These are phyloP conservation scores for Gentiana straminea DNA, from an alignment of 257 asterid species.

Conservation along the genomic window DNA sequence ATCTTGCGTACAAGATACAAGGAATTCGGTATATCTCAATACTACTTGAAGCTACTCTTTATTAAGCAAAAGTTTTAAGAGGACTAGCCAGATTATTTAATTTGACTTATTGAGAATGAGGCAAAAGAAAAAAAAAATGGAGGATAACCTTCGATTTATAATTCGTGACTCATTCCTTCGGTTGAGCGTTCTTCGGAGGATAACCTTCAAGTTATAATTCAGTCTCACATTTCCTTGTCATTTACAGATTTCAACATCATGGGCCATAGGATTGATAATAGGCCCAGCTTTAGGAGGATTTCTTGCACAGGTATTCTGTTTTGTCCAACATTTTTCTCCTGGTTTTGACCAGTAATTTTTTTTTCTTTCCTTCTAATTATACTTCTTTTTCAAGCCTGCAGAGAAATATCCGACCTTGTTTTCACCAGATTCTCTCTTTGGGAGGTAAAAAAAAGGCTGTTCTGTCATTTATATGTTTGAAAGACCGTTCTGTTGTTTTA, in stretches of 20 bases:
- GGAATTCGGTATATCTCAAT: too few relatives aligned
- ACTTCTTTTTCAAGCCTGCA: conserved; percentile 51
- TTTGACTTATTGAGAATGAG: too few relatives aligned
- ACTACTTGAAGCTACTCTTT: too few relatives aligned
- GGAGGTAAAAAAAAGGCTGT: conserved; percentile 31
- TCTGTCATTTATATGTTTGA: not conserved
- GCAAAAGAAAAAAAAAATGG: too few relatives aligned
- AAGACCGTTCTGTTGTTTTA: not conserved
- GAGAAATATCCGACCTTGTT: conserved; percentile 61
- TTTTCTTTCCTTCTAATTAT: not conserved
- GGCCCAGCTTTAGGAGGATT: conserved; percentile 92
- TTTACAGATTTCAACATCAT: conserved; percentile 66
- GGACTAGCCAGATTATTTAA: too few relatives aligned
- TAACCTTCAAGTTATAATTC: not conserved
- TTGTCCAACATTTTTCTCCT: not conserved
- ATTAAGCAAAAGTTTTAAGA: too few relatives aligned
- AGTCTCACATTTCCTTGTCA: not conserved
- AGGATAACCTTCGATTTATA: too few relatives aligned
- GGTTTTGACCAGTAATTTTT: conserved; percentile 4
- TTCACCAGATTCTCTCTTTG: conserved; percentile 44
- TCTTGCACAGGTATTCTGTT: conserved; percentile 58
- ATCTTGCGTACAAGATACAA: too few relatives aligned
- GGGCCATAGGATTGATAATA: conserved; percentile 76
- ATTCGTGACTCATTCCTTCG: too few relatives aligned
- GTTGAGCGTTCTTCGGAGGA: too few relatives aligned